Percentiles rank a stretch among this genome's conserved stretches.
Conservation (phyloP, 352 stramenopile species). For the Phytopythium mirpurense region DNA sequence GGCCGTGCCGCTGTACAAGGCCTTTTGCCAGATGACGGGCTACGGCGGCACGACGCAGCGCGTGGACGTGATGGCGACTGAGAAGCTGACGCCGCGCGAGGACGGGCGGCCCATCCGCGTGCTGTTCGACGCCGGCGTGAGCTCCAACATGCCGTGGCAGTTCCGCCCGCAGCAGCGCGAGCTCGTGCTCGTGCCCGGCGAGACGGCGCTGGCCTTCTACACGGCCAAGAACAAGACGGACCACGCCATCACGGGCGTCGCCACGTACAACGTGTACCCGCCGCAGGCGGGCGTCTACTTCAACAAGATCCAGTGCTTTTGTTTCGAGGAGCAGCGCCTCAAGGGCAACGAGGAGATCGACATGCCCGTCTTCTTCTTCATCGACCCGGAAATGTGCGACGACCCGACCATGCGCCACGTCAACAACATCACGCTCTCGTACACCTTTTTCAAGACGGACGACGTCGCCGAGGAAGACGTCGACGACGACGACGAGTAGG, state of each 20-base stretch:
- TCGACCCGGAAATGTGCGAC: slow-evolving; percentile 98
- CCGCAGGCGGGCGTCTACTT: slow-evolving; percentile 97
- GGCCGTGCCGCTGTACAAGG: slow-evolving; percentile 98
- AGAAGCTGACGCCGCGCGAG: slow-evolving; percentile 88
- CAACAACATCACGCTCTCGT: slow-evolving; percentile 97
- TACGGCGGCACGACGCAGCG: slow-evolving; percentile 94
- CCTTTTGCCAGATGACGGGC: slow-evolving; percentile 98
- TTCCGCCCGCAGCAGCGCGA: slow-evolving; percentile 96
- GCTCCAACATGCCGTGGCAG: slow-evolving; percentile 94
- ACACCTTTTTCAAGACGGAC: slow-evolving; percentile 98
- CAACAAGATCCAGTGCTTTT: slow-evolving; percentile 99
- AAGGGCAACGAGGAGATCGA: slow-evolving; percentile 97
- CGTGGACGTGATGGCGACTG: slow-evolving; percentile 61
- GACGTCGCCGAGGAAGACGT: slow-evolving; percentile 90
- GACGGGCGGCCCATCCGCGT: slow-evolving; percentile 93
- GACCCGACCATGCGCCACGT: slow-evolving; percentile 96
- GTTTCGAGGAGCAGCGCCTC: slow-evolving; percentile 98
- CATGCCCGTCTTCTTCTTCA: slow-evolving; percentile 99
- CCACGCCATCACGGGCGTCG: slow-evolving; percentile 97
- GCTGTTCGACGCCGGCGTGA: slow-evolving; percentile 95
- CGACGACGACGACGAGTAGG: slow-evolving; percentile 55
- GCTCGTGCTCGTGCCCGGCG: slow-evolving; percentile 91
- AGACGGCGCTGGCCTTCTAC: slow-evolving; percentile 99
- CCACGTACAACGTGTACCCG: slow-evolving; percentile 99
- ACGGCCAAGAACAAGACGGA: slow-evolving; percentile 96